Evolutionary conservation across 2,329 filamentous ascomycete species (phyloP).

Genomic region (Alternaria triticimaculans): DNA sequence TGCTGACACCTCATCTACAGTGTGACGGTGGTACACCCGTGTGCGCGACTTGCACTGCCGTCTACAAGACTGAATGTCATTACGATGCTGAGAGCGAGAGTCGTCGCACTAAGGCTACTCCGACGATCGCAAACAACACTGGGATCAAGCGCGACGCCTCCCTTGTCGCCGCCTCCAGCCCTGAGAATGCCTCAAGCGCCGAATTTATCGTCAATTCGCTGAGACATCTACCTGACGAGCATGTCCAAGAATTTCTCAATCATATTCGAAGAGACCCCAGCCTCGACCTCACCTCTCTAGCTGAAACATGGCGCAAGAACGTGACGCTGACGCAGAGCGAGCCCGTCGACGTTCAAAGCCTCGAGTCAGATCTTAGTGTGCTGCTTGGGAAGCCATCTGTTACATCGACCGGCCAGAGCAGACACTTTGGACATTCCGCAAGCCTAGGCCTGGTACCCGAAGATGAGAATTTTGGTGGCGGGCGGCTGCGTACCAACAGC

Average conservation of each 20-base stretch:
- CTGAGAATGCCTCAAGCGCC: slow-evolving; percentile 23
- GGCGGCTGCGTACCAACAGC: slow-evolving; percentile 17
- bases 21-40: slow-evolving; percentile 58
- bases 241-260: slow-evolving; percentile 53
- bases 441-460: slow-evolving; percentile 46
- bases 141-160: slow-evolving; percentile 42
- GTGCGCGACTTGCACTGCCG: slow-evolving; percentile 59
- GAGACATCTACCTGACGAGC: slow-evolving; percentile 53
- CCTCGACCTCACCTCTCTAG: slow-evolving; percentile 49
- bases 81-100: slow-evolving; percentile 59
- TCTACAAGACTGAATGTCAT: slow-evolving; percentile 58
- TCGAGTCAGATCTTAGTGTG: slow-evolving; percentile 46
- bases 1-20: slow-evolving; percentile 41
- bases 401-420: slow-evolving; percentile 42
- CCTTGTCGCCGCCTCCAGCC: slow-evolving; percentile 14
- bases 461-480: slow-evolving; percentile 40
- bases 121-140: slow-evolving; percentile 23
- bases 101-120: slow-evolving; percentile 50
- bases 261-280: slow-evolving; percentile 52
- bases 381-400: slow-evolving; percentile 47
- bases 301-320: slow-evolving; percentile 50
- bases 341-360: slow-evolving; percentile 31
- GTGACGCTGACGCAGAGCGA: slow-evolving; percentile 43
- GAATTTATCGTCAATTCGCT: slow-evolving; percentile 54
- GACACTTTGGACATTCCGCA: slow-evolving; percentile 49